These are phyloP conservation scores for Chaetomium strumarium DNA, from an alignment of 2,329 filamentous ascomycete species.

Conservation along the genomic window DNA sequence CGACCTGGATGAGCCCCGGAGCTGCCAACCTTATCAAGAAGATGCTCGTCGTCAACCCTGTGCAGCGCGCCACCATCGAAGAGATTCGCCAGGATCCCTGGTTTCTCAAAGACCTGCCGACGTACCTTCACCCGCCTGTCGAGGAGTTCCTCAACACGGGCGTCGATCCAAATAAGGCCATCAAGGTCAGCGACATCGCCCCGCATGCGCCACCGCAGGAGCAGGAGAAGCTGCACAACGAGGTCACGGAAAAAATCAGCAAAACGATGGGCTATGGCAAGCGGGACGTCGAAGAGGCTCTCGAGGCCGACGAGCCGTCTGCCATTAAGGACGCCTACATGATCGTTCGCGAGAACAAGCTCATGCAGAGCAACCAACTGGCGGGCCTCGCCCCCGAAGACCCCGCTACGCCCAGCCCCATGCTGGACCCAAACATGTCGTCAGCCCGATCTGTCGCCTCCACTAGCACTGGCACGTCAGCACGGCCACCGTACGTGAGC, in stretches of 20 bases:
- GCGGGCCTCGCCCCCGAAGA: constrained; percentile 30
- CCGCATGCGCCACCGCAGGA: constrained; percentile 71
- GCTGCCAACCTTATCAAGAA: constrained; percentile 78
- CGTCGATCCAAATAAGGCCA: constrained; percentile 88
- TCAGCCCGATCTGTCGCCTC: constrained; percentile 50
- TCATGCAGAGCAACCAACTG: constrained; percentile 82
- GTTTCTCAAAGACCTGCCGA: constrained; percentile 82
- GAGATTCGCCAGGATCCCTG: constrained; percentile 91
- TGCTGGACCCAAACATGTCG: constrained; percentile 49
- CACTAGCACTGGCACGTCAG: constrained; percentile 40
- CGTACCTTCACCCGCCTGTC: constrained; percentile 78
- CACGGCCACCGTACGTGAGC: constrained; percentile 60
- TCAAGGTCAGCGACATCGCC: constrained; percentile 74
- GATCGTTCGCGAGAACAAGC: constrained; percentile 94
- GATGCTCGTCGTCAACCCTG: constrained; percentile 93
- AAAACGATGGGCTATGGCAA: constrained; percentile 98
- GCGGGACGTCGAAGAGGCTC: constrained; percentile 88
- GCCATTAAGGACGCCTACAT: constrained; percentile 99
- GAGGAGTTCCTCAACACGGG: constrained; percentile 93
- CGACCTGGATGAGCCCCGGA: constrained; percentile 81
- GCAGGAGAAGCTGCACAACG: constrained; percentile 84
- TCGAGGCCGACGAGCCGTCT: constrained; percentile 87
- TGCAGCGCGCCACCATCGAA: constrained; percentile 87
- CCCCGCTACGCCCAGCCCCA: constrained; percentile 34
- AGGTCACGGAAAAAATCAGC: constrained; percentile 91